Evolutionary conservation across 176 grass and related monocot species (phyloP), one percentile per base, ranked within the genome.

Genomic region (Areca catechu): DNA sequence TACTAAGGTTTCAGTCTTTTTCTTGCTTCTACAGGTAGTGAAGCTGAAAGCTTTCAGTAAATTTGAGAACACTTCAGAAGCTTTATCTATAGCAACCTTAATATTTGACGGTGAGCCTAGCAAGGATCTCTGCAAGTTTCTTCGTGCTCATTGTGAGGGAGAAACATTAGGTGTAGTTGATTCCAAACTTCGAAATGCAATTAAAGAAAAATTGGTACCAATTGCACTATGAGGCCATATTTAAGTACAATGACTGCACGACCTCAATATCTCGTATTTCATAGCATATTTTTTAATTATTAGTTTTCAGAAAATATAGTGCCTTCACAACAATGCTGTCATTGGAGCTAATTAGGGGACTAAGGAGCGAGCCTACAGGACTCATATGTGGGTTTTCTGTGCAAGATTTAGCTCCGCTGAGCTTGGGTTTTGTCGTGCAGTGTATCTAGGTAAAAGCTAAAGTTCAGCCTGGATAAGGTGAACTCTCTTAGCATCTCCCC

Each of bases 41-140:
- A 83, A 92, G 73, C 76, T 98, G n/a, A 82, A 98, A 86, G 84
- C 88, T 66, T 98, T 98, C 58, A 83, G 63, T 69, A 98, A 98
- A 70, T 98, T 98, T 51, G 84, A 98, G 77, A 98, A 93, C 37
- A 89, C 84, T 4, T 88, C 94, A 4, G 94, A 98, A 43, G 94
- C 88, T 60, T 76, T 98, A 55, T 81, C 84, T 20, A 83, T 83
- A 0, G 76, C 91, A 1, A 95, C 86, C 23, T 58, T 90, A 48
- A 57, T 95, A 22, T 87, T 95, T 63, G 91, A 95, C 66, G 85
- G 86, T 68, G 90, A 90, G 80, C 82, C 86, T 5, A 95, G 83
- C 74, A 95, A 95, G 63, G 91, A 77, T 16, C 79, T 95, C 5
- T 70, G 83, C 52, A 95, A 90, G 67, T 90, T 95, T 54, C 56